phyloP scores from a whole-genome alignment of 352 stramenopile species.

The Phytophthora ohioensis region DNA sequence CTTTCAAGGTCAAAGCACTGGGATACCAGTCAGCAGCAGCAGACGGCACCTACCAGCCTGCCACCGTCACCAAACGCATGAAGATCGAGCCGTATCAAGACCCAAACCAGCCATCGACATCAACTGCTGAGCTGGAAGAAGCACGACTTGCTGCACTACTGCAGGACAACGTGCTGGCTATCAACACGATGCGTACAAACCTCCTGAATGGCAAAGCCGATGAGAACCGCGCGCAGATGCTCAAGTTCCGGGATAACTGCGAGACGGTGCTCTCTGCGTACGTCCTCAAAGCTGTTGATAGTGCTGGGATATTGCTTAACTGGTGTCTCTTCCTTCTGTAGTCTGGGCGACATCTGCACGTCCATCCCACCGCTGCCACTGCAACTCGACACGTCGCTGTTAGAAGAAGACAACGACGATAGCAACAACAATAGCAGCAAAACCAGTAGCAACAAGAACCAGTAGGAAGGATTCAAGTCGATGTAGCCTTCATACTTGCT shows the following conservation, averaged over 20 bases:
- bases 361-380: conserved; percentile 74
- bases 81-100: conserved; percentile 66
- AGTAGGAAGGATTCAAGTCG: conserved; percentile 21
- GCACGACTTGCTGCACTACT: conserved; percentile 61
- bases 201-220: conserved; percentile 63
- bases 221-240: conserved; percentile 65
- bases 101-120: conserved; percentile 21
- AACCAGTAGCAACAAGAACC: conserved; percentile 19
- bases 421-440: conserved; percentile 20
- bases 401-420: conserved; percentile 38
- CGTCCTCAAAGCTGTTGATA: conserved; percentile 27
- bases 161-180: conserved; percentile 70
- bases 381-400: conserved; percentile 73
- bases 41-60: conserved; percentile 10
- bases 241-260: conserved; percentile 77
- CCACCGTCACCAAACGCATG: conserved; percentile 60
- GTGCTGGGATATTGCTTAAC: not conserved
- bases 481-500: conserved; percentile 17
- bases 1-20: conserved; percentile 68
- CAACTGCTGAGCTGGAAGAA: conserved; percentile 47
- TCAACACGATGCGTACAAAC: conserved; percentile 79
- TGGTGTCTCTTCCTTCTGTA: conserved; percentile 29
- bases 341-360: conserved; percentile 63
- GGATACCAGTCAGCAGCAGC: conserved; percentile 26
- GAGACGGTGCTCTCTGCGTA: conserved; percentile 66